Conservation (phyloP, 352 stramenopile species). For the Pythium chondricola region DNA sequence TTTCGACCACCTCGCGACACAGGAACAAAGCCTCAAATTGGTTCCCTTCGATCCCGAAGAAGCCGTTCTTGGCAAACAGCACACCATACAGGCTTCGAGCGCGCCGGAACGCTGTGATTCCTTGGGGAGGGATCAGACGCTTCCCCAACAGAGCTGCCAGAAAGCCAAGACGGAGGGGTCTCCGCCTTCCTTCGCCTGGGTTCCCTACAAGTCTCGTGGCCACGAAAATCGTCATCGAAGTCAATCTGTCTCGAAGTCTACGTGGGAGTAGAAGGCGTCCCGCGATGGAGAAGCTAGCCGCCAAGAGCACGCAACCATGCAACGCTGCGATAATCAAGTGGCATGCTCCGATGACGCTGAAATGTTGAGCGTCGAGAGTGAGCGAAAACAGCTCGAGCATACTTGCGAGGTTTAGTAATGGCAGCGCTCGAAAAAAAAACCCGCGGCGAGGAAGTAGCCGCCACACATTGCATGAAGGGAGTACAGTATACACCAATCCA, state of each 20-base stretch:
- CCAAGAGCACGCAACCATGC: not conserved
- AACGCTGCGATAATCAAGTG: conserved; percentile 6
- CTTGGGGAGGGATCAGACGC: no score
- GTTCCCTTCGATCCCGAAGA: conserved; percentile 4
- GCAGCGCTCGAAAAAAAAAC: conserved; percentile 1
- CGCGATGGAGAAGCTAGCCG: no score
- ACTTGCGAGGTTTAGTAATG: not conserved
- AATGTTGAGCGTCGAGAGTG: not conserved
- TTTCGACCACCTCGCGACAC: conserved; percentile 5
- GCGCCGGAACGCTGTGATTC: no score
- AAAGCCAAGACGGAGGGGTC: no score
- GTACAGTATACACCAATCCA: no score
- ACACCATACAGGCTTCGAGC: conserved; percentile 1
- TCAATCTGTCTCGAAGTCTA: no score
- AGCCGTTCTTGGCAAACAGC: not conserved
- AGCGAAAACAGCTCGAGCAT: conserved; percentile 13
- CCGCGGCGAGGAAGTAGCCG: conserved; percentile 8
- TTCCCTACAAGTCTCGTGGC: no score
- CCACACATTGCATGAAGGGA: conserved; percentile 3
- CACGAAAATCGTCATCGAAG: no score
- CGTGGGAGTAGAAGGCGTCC: no score
- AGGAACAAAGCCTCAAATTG: conserved; percentile 14
- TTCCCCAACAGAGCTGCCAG: no score
- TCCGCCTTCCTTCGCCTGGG: no score
- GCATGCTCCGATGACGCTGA: not conserved